Conservation (phyloP, 2,329 filamentous ascomycete genomes). For the Beauveria caledonica region DNA sequence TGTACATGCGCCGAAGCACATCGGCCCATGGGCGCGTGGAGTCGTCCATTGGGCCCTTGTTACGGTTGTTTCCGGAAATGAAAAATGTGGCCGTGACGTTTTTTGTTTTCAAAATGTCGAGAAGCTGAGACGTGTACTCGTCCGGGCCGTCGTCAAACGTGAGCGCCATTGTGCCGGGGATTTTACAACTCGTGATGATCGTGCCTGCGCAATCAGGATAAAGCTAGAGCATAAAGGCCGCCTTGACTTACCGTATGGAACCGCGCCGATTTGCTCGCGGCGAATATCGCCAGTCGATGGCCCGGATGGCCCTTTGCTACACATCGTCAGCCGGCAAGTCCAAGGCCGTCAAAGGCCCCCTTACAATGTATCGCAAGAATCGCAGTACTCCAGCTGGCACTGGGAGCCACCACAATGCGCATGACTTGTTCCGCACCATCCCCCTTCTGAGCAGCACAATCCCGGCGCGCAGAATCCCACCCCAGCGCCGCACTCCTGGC, state of each 20-base stretch:
- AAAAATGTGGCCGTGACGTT: slow-evolving; percentile 33
- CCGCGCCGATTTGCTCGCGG: slow-evolving; percentile 24
- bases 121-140: slow-evolving; percentile 31
- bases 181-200: slow-evolving; percentile 27
- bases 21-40: slow-evolving; percentile 23
- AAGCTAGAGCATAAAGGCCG: background rate
- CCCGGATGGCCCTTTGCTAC: slow-evolving; percentile 21
- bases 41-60: slow-evolving; percentile 34
- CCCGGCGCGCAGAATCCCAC: slow-evolving; percentile 26
- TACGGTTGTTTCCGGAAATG: slow-evolving; percentile 33
- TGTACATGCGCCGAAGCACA: slow-evolving; percentile 33
- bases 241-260: slow-evolving; percentile 29
- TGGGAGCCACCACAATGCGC: slow-evolving; percentile 29
- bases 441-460: slow-evolving; percentile 29
- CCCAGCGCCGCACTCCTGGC: slow-evolving; percentile 24
- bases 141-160: slow-evolving; percentile 42
- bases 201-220: slow-evolving; percentile 19
- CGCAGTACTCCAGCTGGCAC: slow-evolving; percentile 32
- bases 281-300: slow-evolving; percentile 23
- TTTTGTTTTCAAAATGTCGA: slow-evolving; percentile 28
- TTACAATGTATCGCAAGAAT: slow-evolving; percentile 34
- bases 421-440: slow-evolving; percentile 28
- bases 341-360: slow-evolving; percentile 1
- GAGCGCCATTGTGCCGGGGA: slow-evolving; percentile 31
- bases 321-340: background rate